A percentile compares a stretch with the other conserved stretches of the same genome.
These are phyloP conservation scores for Cydonia oblonga DNA, from an alignment of 331 rosid genomes.

Conservation along the genomic window DNA sequence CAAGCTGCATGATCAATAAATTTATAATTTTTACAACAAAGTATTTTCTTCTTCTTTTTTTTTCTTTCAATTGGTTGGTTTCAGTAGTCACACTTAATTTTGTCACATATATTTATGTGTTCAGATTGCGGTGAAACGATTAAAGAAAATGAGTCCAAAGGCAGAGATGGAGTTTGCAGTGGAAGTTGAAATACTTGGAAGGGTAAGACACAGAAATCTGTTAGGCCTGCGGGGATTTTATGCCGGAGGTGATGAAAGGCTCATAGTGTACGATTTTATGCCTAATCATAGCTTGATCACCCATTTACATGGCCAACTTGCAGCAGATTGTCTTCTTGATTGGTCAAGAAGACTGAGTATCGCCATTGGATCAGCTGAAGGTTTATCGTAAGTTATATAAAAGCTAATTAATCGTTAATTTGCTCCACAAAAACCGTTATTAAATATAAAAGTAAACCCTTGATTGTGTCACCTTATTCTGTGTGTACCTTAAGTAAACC, in stretches of 20 bases:
- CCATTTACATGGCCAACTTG: conserved; percentile 68
- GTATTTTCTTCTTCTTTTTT: not conserved
- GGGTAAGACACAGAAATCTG: conserved; percentile 77
- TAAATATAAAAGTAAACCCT: not conserved
- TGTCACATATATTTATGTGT: not conserved
- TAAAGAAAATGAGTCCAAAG: conserved; percentile 72
- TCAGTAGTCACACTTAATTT: not conserved
- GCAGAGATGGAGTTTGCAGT: conserved; percentile 98
- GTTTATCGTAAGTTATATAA: conserved; percentile 40
- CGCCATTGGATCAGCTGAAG: conserved; percentile 68
- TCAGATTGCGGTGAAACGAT: conserved; percentile 83
- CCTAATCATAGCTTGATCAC: conserved; percentile 75
- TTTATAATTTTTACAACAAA: not conserved
- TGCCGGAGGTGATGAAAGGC: conserved; percentile 84
- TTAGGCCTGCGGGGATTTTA: conserved; percentile 80
- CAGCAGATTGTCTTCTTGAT: conserved; percentile 42
- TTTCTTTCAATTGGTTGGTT: not conserved
- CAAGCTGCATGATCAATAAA: not conserved
- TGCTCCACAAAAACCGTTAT: not conserved
- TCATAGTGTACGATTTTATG: conserved; percentile 86
- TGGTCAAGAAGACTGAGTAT: conserved; percentile 58
- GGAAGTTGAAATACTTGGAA: conserved; percentile 81
- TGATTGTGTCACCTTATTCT: not conserved
- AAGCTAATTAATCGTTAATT: not conserved
- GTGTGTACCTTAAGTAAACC: not conserved